These are phyloP conservation scores for Gliomastix tumulicola DNA, from an alignment of 2,329 filamentous ascomycete genomes.

Conservation along the genomic window DNA sequence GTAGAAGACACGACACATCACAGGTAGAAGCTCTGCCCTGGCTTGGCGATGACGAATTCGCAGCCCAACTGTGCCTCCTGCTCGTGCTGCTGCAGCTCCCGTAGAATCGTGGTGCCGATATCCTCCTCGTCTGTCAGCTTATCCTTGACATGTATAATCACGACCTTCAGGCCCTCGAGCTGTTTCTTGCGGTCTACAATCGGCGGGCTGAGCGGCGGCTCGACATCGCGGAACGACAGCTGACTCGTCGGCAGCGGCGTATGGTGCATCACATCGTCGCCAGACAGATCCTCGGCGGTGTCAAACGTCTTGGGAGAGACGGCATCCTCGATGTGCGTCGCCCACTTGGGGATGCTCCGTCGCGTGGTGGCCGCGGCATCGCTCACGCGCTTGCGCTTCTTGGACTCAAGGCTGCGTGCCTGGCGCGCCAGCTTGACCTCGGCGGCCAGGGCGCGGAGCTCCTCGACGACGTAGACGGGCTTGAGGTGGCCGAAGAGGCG, in stretches of 20 bases:
- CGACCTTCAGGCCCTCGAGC: constrained; percentile 67
- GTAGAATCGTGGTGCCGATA: constrained; percentile 58
- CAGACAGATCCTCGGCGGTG: constrained; percentile 2
- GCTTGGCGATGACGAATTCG: constrained; percentile 65
- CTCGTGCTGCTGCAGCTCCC: constrained; percentile 63
- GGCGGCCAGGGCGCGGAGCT: constrained; percentile 64
- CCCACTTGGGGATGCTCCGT: background rate
- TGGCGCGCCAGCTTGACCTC: constrained; percentile 55
- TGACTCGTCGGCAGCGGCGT: constrained; percentile 33
- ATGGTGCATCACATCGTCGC: background rate
- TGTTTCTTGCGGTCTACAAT: constrained; percentile 28
- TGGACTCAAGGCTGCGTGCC: constrained; percentile 9
- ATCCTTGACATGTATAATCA: constrained; percentile 94
- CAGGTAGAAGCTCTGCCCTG: constrained; percentile 53
- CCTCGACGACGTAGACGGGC: constrained; percentile 73
- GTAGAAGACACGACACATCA: no score
- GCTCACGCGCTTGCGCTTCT: constrained; percentile 10
- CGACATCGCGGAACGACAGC: constrained; percentile 28
- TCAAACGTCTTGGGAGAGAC: constrained; percentile 42
- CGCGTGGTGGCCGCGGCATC: background rate
- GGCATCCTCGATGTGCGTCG: constrained; percentile 29
- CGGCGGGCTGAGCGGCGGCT: constrained; percentile 2
- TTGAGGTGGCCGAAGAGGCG: constrained; percentile 84
- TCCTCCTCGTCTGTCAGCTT: constrained; percentile 65
- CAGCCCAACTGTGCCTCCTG: constrained; percentile 63